Percentiles rank a stretch among this genome's conserved stretches.
phyloP scores from a whole-genome alignment of 768 basidiomycete species.

The Suillus occidentalis region DNA sequence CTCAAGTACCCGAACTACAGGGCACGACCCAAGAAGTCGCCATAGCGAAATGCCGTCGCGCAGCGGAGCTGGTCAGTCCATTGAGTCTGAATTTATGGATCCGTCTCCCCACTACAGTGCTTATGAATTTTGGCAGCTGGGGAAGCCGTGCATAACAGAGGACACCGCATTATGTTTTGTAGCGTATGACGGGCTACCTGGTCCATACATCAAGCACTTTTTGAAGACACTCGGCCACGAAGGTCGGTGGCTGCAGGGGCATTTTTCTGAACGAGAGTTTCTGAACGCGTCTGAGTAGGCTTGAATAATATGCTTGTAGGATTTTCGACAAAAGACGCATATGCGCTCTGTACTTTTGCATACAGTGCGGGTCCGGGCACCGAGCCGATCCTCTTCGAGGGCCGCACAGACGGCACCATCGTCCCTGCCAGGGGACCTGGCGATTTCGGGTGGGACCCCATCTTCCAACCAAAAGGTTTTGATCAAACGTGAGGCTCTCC shows the following conservation, averaged over 20 bases:
- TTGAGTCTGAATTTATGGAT: not conserved
- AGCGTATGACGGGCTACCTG: constrained; percentile 88
- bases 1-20: constrained; percentile 87
- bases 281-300: constrained; percentile 38
- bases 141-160: constrained; percentile 72
- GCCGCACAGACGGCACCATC: constrained; percentile 85
- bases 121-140: constrained; percentile 33
- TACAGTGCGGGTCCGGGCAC: constrained; percentile 82
- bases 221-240: constrained; percentile 80
- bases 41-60: constrained; percentile 78
- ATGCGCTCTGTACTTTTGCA: constrained; percentile 94
- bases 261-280: not conserved
- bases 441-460: constrained; percentile 89
- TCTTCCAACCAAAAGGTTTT: constrained; percentile 76
- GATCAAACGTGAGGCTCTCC: constrained; percentile 66
- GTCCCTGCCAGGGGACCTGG: constrained; percentile 79
- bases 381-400: constrained; percentile 83
- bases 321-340: constrained; percentile 77
- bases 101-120: not conserved
- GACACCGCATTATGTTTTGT: constrained; percentile 94
- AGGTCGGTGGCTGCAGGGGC: constrained; percentile 42
- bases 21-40: constrained; percentile 92
- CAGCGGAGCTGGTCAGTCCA: constrained; percentile 71
- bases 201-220: constrained; percentile 97
- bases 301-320: constrained; percentile 79